Conservation (phyloP, 257 asterid genomes). For the Salvia miltiorrhiza region DNA sequence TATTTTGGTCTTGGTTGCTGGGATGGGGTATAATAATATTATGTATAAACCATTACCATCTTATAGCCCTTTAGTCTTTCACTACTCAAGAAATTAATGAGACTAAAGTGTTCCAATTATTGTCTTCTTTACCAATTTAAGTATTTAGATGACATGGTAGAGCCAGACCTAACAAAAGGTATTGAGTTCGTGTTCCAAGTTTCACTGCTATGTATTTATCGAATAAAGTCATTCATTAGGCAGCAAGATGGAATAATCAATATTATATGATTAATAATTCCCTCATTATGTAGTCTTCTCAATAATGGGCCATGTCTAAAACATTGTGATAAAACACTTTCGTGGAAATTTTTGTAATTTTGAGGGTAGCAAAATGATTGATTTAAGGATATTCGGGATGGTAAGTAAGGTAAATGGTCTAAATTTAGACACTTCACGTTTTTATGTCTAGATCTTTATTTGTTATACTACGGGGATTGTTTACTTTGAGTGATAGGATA, state of each 20-base stretch:
- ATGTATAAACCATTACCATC: background rate
- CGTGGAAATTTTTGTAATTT: background rate
- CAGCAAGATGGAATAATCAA: background rate
- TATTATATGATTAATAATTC: background rate
- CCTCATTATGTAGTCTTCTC: background rate
- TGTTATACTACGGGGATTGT: background rate
- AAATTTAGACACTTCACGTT: constrained; percentile 5
- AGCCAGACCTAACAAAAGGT: background rate
- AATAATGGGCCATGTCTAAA: background rate
- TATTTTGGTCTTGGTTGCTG: background rate
- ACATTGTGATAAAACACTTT: background rate
- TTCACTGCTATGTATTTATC: background rate
- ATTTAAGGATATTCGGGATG: constrained; percentile 6
- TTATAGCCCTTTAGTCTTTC: constrained; percentile 1
- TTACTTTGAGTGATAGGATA: no score
- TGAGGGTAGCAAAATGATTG: background rate
- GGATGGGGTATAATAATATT: background rate
- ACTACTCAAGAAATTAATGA: background rate
- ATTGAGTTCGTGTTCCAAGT: background rate
- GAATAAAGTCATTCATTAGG: background rate
- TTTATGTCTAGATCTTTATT: background rate
- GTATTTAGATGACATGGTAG: background rate
- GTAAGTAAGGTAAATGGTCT: constrained; percentile 9
- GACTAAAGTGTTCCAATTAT: background rate
- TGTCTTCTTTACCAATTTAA: background rate